phyloP scores from a whole-genome alignment of 148 eudicot genomes.

The Gaultheria prostrata region DNA sequence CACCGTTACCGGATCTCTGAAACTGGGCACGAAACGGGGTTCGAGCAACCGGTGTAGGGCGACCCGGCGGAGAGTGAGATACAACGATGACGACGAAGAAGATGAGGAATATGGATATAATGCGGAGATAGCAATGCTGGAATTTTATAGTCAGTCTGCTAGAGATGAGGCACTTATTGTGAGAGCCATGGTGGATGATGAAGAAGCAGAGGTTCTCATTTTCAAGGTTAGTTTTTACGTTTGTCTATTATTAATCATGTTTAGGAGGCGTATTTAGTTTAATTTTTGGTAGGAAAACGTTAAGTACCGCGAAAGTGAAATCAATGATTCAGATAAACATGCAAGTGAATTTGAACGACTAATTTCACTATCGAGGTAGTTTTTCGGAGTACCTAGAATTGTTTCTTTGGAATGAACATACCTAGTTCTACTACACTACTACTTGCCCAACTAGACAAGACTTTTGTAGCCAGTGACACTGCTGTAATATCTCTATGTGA shows the following conservation, averaged over 20 bases:
- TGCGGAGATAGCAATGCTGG: slow-evolving; percentile 60
- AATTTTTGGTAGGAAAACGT: no score
- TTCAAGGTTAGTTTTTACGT: slow-evolving; percentile 43
- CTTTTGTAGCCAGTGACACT: no score
- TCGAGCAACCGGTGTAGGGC: slow-evolving; percentile 23
- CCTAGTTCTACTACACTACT: no score
- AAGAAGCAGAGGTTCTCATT: slow-evolving; percentile 55
- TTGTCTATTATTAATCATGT: neutral
- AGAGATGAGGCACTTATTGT: slow-evolving; percentile 70
- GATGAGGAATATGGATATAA: slow-evolving; percentile 50
- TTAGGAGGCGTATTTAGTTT: no score
- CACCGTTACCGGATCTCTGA: neutral
- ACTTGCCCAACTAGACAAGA: no score
- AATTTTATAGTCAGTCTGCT: slow-evolving; percentile 49
- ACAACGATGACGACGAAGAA: slow-evolving; percentile 33
- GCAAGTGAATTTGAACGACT: no score
- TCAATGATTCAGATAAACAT: no score
- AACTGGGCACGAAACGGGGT: neutral
- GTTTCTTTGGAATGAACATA: neutral
- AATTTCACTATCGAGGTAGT: no score
- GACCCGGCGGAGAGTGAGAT: slow-evolving; percentile 44
- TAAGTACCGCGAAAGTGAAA: no score
- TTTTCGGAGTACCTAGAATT: no score
- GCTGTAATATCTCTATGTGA: no score
- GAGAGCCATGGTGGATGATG: slow-evolving; percentile 53